Percentiles rank a stretch among this genome's conserved stretches.
Conservation (phyloP, 495 filamentous ascomycete species). For the Penicillium salamii region DNA sequence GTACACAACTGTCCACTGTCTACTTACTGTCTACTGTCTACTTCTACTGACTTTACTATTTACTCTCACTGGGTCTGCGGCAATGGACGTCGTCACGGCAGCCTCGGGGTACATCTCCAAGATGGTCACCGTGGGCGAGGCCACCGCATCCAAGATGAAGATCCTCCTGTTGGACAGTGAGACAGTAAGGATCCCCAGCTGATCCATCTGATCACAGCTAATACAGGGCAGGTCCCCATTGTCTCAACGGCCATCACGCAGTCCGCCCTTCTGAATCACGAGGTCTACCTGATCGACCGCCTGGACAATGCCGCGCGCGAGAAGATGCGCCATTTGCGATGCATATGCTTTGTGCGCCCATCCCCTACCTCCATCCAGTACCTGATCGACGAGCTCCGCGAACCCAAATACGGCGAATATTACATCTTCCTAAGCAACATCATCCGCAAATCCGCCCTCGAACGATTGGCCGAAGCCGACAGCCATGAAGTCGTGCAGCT, state of each 20-base stretch:
- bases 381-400: conserved; percentile 91
- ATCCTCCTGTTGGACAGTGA: conserved; percentile 92
- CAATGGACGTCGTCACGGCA: conserved; percentile 90
- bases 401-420: conserved; percentile 98
- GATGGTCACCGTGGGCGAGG: conserved; percentile 89
- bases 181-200: conserved; percentile 58
- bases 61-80: conserved; percentile 13
- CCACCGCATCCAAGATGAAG: conserved; percentile 95
- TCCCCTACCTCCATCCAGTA: conserved; percentile 88
- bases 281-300: conserved; percentile 96
- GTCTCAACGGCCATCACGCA: conserved; percentile 94
- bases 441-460: conserved; percentile 92
- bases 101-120: conserved; percentile 95
- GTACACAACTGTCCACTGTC: conserved; percentile 12
- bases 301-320: conserved; percentile 87
- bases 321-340: conserved; percentile 96
- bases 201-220: neutral
- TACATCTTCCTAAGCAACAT: conserved; percentile 96
- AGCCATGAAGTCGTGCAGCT: conserved; percentile 92
- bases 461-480: conserved; percentile 94
- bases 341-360: conserved; percentile 88
- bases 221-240: conserved; percentile 63
- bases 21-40: too few relatives aligned
- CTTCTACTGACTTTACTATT: too few relatives aligned
- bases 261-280: conserved; percentile 91